Evolutionary conservation across 306 rosid species (phyloP).

Genomic region (Amphicarpaea edgeworthii): DNA sequence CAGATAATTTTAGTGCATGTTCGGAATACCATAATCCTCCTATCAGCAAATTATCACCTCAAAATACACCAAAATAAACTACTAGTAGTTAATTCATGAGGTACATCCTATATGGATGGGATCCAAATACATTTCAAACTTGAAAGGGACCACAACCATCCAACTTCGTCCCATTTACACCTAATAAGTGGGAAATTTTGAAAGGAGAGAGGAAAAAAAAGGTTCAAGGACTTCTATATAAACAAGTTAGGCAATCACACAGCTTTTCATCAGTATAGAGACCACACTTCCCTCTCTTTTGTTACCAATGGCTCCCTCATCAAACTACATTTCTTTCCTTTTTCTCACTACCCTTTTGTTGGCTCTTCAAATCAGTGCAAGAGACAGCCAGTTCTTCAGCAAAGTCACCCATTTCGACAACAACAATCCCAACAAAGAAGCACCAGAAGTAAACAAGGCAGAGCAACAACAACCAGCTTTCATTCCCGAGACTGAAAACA

Average conservation of each 20-base stretch:
- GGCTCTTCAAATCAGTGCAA: constrained; percentile 61
- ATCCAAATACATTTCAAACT: background rate
- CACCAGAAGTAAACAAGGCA: constrained; percentile 46
- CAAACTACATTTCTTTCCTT: constrained; percentile 49
- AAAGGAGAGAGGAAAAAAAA: background rate
- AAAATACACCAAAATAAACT: too few relatives aligned
- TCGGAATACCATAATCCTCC: too few relatives aligned
- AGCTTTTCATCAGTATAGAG: constrained; percentile 27
- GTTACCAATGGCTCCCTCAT: constrained; percentile 61
- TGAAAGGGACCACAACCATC: constrained; percentile 79
- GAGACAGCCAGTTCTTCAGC: constrained; percentile 91
- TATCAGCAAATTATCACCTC: too few relatives aligned
- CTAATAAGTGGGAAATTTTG: constrained; percentile 53
- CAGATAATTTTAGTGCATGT: too few relatives aligned
- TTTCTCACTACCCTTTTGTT: constrained; percentile 57
- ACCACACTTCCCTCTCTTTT: background rate
- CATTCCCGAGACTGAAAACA: constrained; percentile 65
- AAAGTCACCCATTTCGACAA: constrained; percentile 60
- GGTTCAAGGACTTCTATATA: constrained; percentile 48
- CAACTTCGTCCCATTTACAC: constrained; percentile 53
- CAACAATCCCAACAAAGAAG: constrained; percentile 53
- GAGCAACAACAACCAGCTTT: constrained; percentile 68
- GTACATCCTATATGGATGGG: background rate
- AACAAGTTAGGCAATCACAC: constrained; percentile 26
- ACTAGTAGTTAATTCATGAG: too few relatives aligned